Evolutionary conservation across 495 filamentous ascomycete species (phyloP).

Genomic region (Neurospora africana): DNA sequence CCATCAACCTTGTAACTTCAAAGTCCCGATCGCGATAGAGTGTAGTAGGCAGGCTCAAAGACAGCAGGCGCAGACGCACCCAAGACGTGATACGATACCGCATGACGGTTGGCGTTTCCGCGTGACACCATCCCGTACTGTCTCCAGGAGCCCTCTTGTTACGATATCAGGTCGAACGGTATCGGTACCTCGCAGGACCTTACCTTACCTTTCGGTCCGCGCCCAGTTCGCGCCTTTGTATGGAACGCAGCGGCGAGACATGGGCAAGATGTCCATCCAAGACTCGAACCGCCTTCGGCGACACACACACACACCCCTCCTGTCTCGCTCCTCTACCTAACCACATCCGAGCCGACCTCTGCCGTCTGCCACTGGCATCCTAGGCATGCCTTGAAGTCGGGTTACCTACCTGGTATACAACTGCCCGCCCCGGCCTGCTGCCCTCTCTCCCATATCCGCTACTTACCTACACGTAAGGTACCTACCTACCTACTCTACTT

Average conservation of each 20-base stretch:
- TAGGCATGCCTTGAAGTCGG: neutral
- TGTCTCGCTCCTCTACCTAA: neutral
- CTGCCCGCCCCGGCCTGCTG: neutral
- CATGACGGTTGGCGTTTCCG: neutral
- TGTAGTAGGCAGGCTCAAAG: neutral
- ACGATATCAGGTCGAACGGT: neutral
- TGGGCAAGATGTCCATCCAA: neutral
- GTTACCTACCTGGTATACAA: no score
- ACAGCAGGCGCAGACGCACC: neutral
- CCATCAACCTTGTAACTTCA: neutral
- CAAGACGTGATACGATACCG: neutral
- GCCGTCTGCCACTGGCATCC: neutral
- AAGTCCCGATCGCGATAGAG: neutral
- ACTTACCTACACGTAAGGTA: neutral
- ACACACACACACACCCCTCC: constrained; percentile 2
- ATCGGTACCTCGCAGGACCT: neutral
- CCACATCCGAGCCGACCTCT: neutral
- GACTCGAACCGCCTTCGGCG: neutral
- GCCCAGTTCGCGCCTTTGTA: neutral
- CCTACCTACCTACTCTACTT: neutral
- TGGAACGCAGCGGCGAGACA: neutral
- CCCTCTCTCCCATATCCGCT: neutral
- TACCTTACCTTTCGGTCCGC: neutral
- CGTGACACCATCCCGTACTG: neutral
- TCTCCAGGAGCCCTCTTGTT: neutral